A percentile compares a stretch with the other conserved stretches of the same genome.
phyloP scores from a whole-genome alignment of 805 yeast species.

The Candida sonorensis region DNA sequence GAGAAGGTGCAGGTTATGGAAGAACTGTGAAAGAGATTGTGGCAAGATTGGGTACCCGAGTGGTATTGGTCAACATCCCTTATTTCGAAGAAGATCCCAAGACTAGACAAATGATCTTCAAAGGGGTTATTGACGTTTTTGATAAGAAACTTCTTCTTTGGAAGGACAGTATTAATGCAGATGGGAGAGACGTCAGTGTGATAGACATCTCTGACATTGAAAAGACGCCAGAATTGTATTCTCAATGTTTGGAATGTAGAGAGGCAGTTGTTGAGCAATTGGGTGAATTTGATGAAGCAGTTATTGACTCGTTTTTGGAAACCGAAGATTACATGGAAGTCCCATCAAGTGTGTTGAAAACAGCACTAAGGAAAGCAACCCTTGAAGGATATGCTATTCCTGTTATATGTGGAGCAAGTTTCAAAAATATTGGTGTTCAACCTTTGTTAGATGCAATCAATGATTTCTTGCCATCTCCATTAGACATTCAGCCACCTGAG shows the following conservation, averaged over 20 bases:
- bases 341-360: constrained; percentile 44
- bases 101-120: constrained; percentile 36
- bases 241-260: constrained; percentile 50
- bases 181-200: constrained; percentile 48
- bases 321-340: constrained; percentile 66
- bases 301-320: constrained; percentile 75
- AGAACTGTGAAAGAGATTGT: constrained; percentile 83
- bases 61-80: constrained; percentile 73
- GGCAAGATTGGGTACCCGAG: constrained; percentile 64
- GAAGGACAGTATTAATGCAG: constrained; percentile 28
- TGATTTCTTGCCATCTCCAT: constrained; percentile 76
- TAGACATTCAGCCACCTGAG: constrained; percentile 54
- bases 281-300: constrained; percentile 72
- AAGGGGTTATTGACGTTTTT: constrained; percentile 72
- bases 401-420: constrained; percentile 88
- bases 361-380: constrained; percentile 61
- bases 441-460: constrained; percentile 83
- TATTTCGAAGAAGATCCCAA: constrained; percentile 43
- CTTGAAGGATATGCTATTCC: constrained; percentile 57
- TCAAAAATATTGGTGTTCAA: constrained; percentile 89
- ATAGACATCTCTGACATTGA: constrained; percentile 31
- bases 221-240: constrained; percentile 29
- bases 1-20: constrained; percentile 92
- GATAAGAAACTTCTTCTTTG: constrained; percentile 53
- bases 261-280: constrained; percentile 78